Conservation (phyloP, 2,329 filamentous ascomycete species). For the Clonostachys rhizophaga region DNA sequence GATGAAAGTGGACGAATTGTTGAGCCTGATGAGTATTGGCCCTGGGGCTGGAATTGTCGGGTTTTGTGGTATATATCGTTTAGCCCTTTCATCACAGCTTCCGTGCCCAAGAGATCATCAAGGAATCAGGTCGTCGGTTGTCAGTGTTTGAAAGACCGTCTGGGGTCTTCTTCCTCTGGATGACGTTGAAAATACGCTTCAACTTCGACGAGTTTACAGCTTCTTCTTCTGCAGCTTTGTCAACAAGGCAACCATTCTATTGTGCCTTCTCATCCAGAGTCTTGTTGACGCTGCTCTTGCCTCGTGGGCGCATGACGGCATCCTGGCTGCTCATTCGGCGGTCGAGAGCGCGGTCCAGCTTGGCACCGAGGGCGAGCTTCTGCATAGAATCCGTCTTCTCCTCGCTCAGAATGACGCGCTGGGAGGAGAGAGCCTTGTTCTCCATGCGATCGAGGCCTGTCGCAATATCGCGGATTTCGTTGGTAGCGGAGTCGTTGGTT, state of each 20-base stretch:
- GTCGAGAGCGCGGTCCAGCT: slow-evolving; percentile 82
- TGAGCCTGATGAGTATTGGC: too few relatives aligned
- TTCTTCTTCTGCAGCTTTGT: not conserved
- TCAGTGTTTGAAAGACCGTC: too few relatives aligned
- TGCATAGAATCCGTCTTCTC: slow-evolving; percentile 79
- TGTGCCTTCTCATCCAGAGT: slow-evolving; percentile 23
- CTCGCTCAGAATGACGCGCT: slow-evolving; percentile 67
- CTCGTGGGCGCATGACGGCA: slow-evolving; percentile 68
- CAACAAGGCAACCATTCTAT: slow-evolving; percentile 6
- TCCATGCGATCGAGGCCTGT: slow-evolving; percentile 81
- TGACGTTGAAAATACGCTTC: too few relatives aligned
- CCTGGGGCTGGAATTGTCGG: too few relatives aligned
- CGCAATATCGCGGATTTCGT: slow-evolving; percentile 66
- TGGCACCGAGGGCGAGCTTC: slow-evolving; percentile 84
- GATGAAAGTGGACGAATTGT: too few relatives aligned
- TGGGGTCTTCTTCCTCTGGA: too few relatives aligned
- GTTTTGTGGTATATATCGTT: too few relatives aligned
- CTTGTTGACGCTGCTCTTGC: slow-evolving; percentile 27
- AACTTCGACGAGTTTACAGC: not conserved
- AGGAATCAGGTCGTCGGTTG: too few relatives aligned
- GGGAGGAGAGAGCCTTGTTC: slow-evolving; percentile 77
- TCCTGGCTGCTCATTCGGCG: slow-evolving; percentile 86
- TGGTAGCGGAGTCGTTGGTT: slow-evolving; percentile 48
- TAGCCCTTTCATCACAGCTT: too few relatives aligned
- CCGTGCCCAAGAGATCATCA: too few relatives aligned